phyloP scores from a whole-genome alignment of 2,329 filamentous ascomycete genomes.

The Alternaria metachromatica region DNA sequence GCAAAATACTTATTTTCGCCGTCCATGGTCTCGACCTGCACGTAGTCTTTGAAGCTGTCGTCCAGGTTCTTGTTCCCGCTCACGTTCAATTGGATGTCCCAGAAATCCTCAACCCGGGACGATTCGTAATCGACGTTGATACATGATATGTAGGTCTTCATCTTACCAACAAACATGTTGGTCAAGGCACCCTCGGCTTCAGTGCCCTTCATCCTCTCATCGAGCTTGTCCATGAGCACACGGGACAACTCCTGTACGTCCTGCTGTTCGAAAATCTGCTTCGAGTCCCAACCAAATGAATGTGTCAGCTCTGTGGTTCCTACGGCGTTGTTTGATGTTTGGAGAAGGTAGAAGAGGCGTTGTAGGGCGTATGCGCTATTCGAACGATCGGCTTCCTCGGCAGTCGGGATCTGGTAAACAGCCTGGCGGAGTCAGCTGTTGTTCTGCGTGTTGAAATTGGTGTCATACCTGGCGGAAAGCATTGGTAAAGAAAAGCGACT shows the following conservation, averaged over 20 bases:
- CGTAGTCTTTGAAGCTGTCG: conserved; percentile 94
- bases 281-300: conserved; percentile 97
- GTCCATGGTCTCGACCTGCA: conserved; percentile 94
- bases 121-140: conserved; percentile 99
- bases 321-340: conserved; percentile 83
- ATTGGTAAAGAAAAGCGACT: conserved; percentile 65
- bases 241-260: conserved; percentile 97
- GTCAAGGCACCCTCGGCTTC: conserved; percentile 86
- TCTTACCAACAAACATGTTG: conserved; percentile 93
- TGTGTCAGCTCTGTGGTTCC: conserved; percentile 91
- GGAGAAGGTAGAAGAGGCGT: conserved; percentile 90
- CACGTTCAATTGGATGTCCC: conserved; percentile 98
- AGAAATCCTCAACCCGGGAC: conserved; percentile 94
- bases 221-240: conserved; percentile 96
- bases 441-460: too few relatives aligned
- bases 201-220: conserved; percentile 98
- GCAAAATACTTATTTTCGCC: conserved; percentile 99
- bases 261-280: conserved; percentile 98
- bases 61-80: conserved; percentile 90
- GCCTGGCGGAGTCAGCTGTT: conserved; percentile 62
- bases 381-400: conserved; percentile 76
- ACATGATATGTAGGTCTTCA: conserved; percentile 98
- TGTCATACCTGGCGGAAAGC: conserved; percentile 82
- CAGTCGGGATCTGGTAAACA: conserved; percentile 95
- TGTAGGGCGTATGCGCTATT: conserved; percentile 96